A percentile compares a stretch with the other conserved stretches of the same genome.
phyloP scores from a whole-genome alignment of 306 rosid genomes.

The Vachellia collinsii region DNA sequence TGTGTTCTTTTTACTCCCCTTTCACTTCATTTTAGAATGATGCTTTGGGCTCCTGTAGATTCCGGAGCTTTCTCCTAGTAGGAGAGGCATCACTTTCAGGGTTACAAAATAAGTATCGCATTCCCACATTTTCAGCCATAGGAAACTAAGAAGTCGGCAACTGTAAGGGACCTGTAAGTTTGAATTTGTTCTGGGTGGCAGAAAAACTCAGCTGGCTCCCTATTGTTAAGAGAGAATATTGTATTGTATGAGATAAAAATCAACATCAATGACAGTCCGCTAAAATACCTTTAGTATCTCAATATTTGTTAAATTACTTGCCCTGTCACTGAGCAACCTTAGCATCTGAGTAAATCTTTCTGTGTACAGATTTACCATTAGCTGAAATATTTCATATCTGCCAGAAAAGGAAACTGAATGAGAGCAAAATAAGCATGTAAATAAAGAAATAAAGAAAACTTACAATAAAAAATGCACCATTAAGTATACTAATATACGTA shows the following conservation, averaged over 20 bases:
- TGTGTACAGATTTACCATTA: constrained; percentile 92
- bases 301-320: constrained; percentile 81
- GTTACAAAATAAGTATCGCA: constrained; percentile 3
- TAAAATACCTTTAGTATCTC: constrained; percentile 88
- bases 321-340: constrained; percentile 90
- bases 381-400: constrained; percentile 98
- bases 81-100: constrained; percentile 5
- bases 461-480: constrained; percentile 13
- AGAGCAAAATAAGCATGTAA: constrained; percentile 28
- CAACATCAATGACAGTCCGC: constrained; percentile 31
- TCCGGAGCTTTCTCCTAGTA: neutral
- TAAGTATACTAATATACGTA: constrained; percentile 9
- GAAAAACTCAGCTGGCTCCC: constrained; percentile 8
- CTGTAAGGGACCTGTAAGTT: neutral
- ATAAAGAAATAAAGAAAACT: constrained; percentile 32
- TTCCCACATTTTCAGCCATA: neutral
- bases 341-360: constrained; percentile 99
- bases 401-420: constrained; percentile 42
- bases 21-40: neutral
- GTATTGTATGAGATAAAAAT: constrained; percentile 26
- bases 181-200: constrained; percentile 15
- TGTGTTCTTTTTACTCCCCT: neutral
- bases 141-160: constrained; percentile 21
- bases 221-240: constrained; percentile 16
- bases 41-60: neutral